phyloP scores from a whole-genome alignment of 2,329 filamentous ascomycete genomes.

The Apiospora malaysiana region DNA sequence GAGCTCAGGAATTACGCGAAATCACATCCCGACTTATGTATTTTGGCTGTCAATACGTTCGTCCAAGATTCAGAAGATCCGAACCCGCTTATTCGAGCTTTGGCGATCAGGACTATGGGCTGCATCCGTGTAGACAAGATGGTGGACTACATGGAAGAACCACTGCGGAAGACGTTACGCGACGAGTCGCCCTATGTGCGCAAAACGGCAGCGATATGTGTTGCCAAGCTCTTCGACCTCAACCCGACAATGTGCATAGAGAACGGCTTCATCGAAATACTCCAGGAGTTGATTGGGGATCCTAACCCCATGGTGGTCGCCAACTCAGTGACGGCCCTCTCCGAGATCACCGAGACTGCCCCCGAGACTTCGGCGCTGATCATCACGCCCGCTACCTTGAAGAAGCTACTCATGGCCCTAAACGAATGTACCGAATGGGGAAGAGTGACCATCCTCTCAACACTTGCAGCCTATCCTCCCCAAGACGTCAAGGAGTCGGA shows the following conservation, averaged over 20 bases:
- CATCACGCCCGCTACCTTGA: slow-evolving; percentile 81
- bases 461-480: slow-evolving; percentile 85
- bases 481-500: slow-evolving; percentile 94
- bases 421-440: slow-evolving; percentile 99
- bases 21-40: slow-evolving; percentile 97
- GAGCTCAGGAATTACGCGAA: slow-evolving; percentile 92
- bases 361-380: slow-evolving; percentile 88
- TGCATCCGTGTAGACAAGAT: slow-evolving; percentile 99
- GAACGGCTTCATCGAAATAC: slow-evolving; percentile 90
- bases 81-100: slow-evolving; percentile 90
- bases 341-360: slow-evolving; percentile 88
- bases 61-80: slow-evolving; percentile 99
- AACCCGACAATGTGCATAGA: slow-evolving; percentile 93
- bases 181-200: slow-evolving; percentile 98
- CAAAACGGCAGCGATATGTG: slow-evolving; percentile 97
- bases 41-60: slow-evolving; percentile 98
- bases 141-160: slow-evolving; percentile 99
- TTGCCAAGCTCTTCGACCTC: slow-evolving; percentile 96
- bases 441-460: slow-evolving; percentile 88
- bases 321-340: slow-evolving; percentile 92
- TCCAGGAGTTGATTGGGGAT: slow-evolving; percentile 96
- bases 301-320: slow-evolving; percentile 99
- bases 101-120: slow-evolving; percentile 97
- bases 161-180: slow-evolving; percentile 89
- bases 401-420: slow-evolving; percentile 94